A percentile compares a stretch with the other conserved stretches of the same genome.
Evolutionary conservation across 768 basidiomycete genomes (phyloP).

Genomic region (Leccinum boreale): DNA sequence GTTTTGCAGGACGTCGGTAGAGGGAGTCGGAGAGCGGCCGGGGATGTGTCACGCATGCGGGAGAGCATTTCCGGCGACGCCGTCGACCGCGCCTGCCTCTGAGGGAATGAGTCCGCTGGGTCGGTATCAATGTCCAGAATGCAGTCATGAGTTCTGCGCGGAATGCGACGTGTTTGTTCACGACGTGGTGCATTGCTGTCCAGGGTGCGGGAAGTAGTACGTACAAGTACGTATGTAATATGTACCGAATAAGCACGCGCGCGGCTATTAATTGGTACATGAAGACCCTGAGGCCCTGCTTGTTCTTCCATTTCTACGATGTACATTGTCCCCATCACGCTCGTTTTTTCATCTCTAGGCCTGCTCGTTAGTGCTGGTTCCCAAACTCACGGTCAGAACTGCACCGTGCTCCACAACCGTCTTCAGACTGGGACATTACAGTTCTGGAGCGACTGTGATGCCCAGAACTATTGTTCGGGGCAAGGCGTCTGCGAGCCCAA

Average conservation of each 20-base stretch:
- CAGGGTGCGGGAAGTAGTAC: slow-evolving; percentile 66
- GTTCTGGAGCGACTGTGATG: slow-evolving; percentile 76
- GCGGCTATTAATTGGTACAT: neutral
- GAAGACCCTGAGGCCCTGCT: neutral
- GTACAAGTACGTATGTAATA: slow-evolving; percentile 11
- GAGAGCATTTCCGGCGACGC: slow-evolving; percentile 54
- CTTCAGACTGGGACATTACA: slow-evolving; percentile 77
- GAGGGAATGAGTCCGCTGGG: slow-evolving; percentile 83
- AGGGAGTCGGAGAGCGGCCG: slow-evolving; percentile 34
- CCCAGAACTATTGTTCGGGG: slow-evolving; percentile 60
- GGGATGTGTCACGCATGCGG: slow-evolving; percentile 76
- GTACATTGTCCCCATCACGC: slow-evolving; percentile 34
- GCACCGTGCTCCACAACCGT: slow-evolving; percentile 56
- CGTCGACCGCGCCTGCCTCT: slow-evolving; percentile 34
- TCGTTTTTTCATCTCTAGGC: slow-evolving; percentile 50
- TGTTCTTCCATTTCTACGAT: neutral
- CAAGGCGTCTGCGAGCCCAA: slow-evolving; percentile 55
- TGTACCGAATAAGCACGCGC: neutral
- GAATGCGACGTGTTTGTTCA: slow-evolving; percentile 98
- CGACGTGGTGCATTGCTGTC: slow-evolving; percentile 93
- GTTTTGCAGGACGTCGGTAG: slow-evolving; percentile 37
- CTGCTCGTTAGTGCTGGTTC: slow-evolving; percentile 46
- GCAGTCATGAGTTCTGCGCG: slow-evolving; percentile 82
- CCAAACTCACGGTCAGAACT: slow-evolving; percentile 42
- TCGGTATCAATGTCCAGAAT: slow-evolving; percentile 87